phyloP scores from a whole-genome alignment of 2,329 filamentous ascomycete genomes.

The Colletotrichum theobromicola region DNA sequence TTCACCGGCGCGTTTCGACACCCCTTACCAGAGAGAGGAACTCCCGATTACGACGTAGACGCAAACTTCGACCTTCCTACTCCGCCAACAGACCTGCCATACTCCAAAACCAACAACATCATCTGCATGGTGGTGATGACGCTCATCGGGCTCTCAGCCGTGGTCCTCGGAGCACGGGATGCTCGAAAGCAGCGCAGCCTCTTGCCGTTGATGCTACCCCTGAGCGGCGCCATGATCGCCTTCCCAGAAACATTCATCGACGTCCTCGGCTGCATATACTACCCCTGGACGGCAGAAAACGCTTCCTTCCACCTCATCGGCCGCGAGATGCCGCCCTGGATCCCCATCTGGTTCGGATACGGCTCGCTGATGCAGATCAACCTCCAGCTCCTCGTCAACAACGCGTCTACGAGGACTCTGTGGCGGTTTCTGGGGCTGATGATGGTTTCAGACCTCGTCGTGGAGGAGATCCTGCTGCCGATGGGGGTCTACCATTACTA shows the following conservation, averaged over 20 bases:
- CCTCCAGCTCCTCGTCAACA: accelerated
- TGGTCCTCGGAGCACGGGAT: accelerated
- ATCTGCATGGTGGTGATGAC: background rate
- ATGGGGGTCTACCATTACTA: background rate
- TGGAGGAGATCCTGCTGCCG: background rate
- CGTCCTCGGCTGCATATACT: background rate
- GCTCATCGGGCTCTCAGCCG: background rate
- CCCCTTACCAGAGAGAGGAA: accelerated
- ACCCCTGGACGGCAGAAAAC: accelerated
- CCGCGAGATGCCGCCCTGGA: background rate
- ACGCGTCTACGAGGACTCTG: background rate
- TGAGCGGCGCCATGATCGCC: background rate
- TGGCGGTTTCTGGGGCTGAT: background rate
- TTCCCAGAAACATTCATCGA: background rate
- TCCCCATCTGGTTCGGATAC: background rate
- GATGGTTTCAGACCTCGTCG: background rate
- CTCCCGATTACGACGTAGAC: background rate
- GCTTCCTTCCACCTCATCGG: background rate
- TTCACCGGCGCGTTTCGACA: accelerated
- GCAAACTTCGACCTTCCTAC: background rate
- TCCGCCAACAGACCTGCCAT: background rate
- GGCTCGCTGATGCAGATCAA: background rate
- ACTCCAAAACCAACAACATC: background rate
- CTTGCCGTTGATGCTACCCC: accelerated
- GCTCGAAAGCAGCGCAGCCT: background rate